Conservation (phyloP, 192 early-diverging fungal genomes). For the Gryganskiella cystojenkinii region DNA sequence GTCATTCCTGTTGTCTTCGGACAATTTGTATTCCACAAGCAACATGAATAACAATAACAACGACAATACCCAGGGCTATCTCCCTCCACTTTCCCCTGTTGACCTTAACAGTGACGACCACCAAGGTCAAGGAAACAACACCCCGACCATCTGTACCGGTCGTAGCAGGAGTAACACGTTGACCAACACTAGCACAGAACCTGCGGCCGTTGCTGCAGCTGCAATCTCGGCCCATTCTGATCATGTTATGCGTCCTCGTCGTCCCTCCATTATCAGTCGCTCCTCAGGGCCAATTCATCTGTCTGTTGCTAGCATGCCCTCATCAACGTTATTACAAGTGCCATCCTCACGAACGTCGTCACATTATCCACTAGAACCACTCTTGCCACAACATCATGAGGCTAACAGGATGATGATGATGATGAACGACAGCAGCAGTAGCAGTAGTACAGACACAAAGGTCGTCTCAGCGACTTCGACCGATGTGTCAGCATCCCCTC, state of each 20-base stretch:
- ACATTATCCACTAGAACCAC: constrained; percentile 13
- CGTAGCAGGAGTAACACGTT: constrained; percentile 49
- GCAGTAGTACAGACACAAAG: background rate
- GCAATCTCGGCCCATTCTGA: constrained; percentile 25
- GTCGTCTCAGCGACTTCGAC: background rate
- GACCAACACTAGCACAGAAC: constrained; percentile 16
- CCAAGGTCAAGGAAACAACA: constrained; percentile 3
- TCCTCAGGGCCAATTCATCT: constrained; percentile 8
- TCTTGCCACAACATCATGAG: constrained; percentile 25
- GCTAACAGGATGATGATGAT: background rate
- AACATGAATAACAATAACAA: constrained; percentile 3
- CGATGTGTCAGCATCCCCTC: background rate
- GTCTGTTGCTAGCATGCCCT: background rate
- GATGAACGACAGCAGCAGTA: background rate
- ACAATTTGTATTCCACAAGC: background rate
- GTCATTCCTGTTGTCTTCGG: too few species aligned
- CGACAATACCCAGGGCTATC: background rate
- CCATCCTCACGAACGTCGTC: background rate
- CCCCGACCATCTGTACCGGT: constrained; percentile 26
- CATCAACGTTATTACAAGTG: background rate
- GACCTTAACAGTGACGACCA: constrained; percentile 15
- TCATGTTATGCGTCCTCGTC: constrained; percentile 37
- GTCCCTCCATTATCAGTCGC: constrained; percentile 22
- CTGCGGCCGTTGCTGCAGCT: constrained; percentile 12
- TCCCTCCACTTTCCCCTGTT: background rate